Percentiles rank a stretch among this genome's conserved stretches.
Conservation (phyloP, 192 early-diverging fungal species). For the Ambispora gerdemannii region DNA sequence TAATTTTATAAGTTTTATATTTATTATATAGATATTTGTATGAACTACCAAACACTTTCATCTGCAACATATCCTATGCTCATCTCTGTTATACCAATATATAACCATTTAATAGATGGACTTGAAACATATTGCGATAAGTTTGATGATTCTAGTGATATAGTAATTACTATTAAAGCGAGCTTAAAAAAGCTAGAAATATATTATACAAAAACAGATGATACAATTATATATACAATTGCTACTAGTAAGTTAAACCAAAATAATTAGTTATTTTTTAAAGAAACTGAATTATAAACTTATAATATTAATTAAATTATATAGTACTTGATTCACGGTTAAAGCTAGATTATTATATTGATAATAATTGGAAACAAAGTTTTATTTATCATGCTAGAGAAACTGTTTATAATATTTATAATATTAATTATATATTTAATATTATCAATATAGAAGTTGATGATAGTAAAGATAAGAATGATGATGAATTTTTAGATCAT, state of each 20-base stretch:
- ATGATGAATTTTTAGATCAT: conserved; percentile 11
- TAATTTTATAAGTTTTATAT: too few species aligned
- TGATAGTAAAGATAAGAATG: neutral
- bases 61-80: conserved; percentile 19
- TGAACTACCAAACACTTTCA: neutral
- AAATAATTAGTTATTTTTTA: neutral
- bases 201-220: conserved; percentile 7
- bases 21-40: too few species aligned
- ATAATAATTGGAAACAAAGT: neutral
- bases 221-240: neutral
- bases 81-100: neutral
- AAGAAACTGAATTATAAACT: neutral
- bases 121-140: neutral
- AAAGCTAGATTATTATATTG: conserved; percentile 3
- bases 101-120: conserved; percentile 13
- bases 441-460: neutral
- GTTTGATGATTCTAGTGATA: neutral
- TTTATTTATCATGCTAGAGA: neutral
- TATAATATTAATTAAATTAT: neutral
- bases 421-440: neutral
- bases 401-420: neutral
- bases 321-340: neutral
- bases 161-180: neutral
- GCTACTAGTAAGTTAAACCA: neutral
- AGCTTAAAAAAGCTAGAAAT: neutral